Percentiles rank a stretch among this genome's conserved stretches.
Conservation (phyloP, 495 filamentous ascomycete genomes). For the Hypoxylon rickii region DNA sequence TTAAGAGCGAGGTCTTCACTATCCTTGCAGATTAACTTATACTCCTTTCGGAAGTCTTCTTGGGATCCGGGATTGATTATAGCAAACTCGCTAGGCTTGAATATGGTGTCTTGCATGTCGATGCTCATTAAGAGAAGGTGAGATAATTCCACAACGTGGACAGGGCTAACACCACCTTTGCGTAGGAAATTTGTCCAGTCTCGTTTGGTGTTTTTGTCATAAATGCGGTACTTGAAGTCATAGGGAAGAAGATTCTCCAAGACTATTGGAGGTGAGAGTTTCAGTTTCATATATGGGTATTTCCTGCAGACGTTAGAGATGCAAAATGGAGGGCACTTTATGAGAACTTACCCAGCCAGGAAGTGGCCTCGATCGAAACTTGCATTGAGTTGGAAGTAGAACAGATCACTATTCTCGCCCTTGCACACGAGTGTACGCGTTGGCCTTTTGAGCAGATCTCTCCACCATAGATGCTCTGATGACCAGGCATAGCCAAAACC, state of each 20-base stretch:
- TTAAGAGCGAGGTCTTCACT: conserved; percentile 75
- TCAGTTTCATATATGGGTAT: conserved; percentile 94
- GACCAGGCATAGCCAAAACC: conserved; percentile 98
- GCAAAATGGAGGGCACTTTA: background rate
- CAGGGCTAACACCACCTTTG: conserved; percentile 93
- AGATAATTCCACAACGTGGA: conserved; percentile 94
- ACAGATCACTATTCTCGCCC: conserved; percentile 82
- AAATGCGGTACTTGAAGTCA: conserved; percentile 98
- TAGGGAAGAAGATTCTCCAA: conserved; percentile 93
- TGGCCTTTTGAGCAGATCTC: conserved; percentile 80
- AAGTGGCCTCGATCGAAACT: conserved; percentile 80
- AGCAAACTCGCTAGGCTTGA: conserved; percentile 92
- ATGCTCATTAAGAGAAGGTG: conserved; percentile 90
- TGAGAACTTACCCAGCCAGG: conserved; percentile 63
- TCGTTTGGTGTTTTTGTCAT: conserved; percentile 95
- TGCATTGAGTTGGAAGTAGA: conserved; percentile 95
- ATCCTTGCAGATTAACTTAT: conserved; percentile 79
- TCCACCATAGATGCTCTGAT: conserved; percentile 86
- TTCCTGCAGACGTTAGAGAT: conserved; percentile 54
- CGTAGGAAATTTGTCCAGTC: conserved; percentile 98
- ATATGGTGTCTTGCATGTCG: conserved; percentile 93
- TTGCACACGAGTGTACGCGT: conserved; percentile 85
- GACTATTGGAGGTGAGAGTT: conserved; percentile 88
- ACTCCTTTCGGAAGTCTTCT: conserved; percentile 88
- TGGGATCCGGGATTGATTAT: conserved; percentile 89